Evolutionary conservation across 108 stramenopile genomes (phyloP).

Genomic region (Nannochloropsis gaditana): DNA sequence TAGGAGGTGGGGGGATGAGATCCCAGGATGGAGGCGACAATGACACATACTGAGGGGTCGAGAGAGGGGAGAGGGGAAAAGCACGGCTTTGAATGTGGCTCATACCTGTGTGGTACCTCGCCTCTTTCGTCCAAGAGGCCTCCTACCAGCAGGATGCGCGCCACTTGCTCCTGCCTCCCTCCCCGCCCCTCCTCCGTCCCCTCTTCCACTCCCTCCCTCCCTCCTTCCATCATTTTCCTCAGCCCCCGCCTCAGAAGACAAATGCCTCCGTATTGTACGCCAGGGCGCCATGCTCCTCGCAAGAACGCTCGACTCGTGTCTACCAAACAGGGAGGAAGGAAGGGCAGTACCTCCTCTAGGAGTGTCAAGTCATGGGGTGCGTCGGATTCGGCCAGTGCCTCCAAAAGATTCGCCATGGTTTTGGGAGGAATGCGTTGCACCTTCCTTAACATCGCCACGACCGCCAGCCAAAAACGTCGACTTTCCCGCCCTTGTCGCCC

Average conservation of each 20-base stretch:
- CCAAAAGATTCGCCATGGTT: neutral
- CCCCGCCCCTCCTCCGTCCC: neutral
- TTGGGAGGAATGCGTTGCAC: neutral
- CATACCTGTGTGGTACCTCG: neutral
- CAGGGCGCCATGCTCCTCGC: neutral
- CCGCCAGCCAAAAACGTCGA: neutral
- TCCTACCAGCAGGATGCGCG: neutral
- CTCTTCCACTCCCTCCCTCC: neutral
- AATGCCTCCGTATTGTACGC: neutral
- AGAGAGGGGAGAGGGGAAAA: neutral
- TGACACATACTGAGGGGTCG: neutral
- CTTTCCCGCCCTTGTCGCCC: neutral
- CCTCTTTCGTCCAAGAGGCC: neutral
- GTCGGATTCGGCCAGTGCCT: neutral
- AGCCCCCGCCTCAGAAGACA: neutral
- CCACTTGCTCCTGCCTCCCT: neutral
- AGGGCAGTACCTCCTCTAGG: neutral
- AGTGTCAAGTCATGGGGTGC: neutral
- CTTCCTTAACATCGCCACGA: neutral
- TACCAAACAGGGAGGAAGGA: neutral
- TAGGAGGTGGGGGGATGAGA: no score
- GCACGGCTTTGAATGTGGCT: neutral
- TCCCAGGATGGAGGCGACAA: no score
- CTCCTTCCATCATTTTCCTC: neutral
- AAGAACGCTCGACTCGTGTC: neutral